Percentiles rank a stretch among this genome's conserved stretches.
Evolutionary conservation across 2,329 filamentous ascomycete species (phyloP).

Genomic region (Pyricularia sp.): DNA sequence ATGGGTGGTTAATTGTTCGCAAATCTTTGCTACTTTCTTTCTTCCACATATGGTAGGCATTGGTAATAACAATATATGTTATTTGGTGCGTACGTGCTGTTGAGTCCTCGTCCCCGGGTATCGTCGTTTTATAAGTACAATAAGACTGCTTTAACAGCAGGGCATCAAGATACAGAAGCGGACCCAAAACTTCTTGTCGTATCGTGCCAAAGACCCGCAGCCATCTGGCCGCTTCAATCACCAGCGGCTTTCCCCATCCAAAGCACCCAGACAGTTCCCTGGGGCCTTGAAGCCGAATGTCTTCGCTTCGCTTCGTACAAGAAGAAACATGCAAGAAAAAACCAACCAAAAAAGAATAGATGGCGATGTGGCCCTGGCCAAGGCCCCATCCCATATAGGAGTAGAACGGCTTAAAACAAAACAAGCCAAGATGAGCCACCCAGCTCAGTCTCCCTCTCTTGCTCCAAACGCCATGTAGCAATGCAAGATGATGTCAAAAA

Average conservation of each 20-base stretch:
- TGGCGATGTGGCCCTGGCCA: neutral
- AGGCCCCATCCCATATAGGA: neutral
- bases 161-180: neutral
- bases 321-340: neutral
- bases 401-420: neutral
- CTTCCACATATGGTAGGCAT: neutral
- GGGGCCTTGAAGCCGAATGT: neutral
- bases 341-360: neutral
- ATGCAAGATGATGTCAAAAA: conserved; percentile 2
- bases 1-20: neutral
- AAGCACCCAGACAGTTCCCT: neutral
- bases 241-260: neutral
- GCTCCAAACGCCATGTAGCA: conserved; percentile 2
- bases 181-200: neutral
- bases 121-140: neutral
- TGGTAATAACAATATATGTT: neutral
- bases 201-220: neutral
- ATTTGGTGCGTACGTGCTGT: neutral
- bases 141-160: neutral
- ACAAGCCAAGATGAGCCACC: neutral
- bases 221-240: neutral
- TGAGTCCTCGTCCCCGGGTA: neutral
- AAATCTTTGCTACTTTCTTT: neutral
- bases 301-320: neutral
- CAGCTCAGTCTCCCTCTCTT: neutral